Conservation (phyloP, 2,329 filamentous ascomycete genomes). For the Dryadomyces quercus-mongolicae region DNA sequence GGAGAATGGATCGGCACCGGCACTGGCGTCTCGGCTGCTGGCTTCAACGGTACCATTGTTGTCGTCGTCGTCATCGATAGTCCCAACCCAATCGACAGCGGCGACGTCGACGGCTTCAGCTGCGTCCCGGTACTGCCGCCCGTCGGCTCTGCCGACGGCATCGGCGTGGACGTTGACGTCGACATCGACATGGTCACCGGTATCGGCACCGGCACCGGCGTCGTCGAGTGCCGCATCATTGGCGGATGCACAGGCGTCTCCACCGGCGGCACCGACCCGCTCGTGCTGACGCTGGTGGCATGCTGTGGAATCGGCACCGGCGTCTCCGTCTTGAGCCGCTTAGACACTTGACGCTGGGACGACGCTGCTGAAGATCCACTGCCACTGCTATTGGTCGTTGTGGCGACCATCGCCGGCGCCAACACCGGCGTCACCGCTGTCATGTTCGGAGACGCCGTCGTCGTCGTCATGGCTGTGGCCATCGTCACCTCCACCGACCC, state of each 20-base stretch:
- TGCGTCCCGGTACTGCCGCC: background rate
- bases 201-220: slow-evolving; percentile 21
- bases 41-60: slow-evolving; percentile 16
- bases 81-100: background rate
- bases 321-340: slow-evolving; percentile 26
- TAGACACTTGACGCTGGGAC: slow-evolving; percentile 16
- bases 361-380: background rate
- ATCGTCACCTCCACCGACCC: background rate
- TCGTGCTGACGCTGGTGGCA: slow-evolving; percentile 6
- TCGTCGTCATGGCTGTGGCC: too few relatives aligned
- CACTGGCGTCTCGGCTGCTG: slow-evolving; percentile 19
- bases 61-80: too few relatives aligned
- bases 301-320: slow-evolving; percentile 22
- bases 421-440: background rate
- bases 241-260: slow-evolving; percentile 14
- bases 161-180: background rate
- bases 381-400: background rate
- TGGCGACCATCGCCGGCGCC: slow-evolving; percentile 1
- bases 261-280: slow-evolving; percentile 11
- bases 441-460: background rate
- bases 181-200: slow-evolving; percentile 4
- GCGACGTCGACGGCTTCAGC: slow-evolving; percentile 1
- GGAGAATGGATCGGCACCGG: slow-evolving; percentile 17
- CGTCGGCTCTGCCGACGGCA: background rate
- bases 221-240: slow-evolving; percentile 13